Conservation (phyloP, 768 basidiomycete genomes). For the Pleurotus djamor region DNA sequence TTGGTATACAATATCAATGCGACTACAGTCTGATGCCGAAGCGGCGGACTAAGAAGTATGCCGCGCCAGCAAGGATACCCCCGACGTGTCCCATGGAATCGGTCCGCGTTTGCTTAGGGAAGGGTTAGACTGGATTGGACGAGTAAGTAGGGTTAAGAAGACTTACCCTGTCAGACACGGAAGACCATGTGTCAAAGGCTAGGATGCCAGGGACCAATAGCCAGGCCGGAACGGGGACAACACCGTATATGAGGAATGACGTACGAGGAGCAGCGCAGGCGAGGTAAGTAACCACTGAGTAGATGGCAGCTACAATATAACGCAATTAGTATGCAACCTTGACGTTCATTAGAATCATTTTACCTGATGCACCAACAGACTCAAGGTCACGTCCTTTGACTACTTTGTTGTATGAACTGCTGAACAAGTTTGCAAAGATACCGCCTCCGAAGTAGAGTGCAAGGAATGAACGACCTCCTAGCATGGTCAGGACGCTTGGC, state of each 20-base stretch:
- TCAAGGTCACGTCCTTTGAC: conserved; percentile 32
- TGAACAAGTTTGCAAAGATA: conserved; percentile 48
- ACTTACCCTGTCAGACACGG: conserved; percentile 36
- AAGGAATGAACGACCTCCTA: conserved; percentile 69
- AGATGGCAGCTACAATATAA: conserved; percentile 57
- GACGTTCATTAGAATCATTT: no score
- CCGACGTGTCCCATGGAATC: conserved; percentile 72
- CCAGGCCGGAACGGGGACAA: conserved; percentile 83
- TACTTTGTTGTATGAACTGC: conserved; percentile 45
- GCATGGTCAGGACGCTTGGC: conserved; percentile 52
- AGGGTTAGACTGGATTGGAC: background rate
- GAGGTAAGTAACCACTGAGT: conserved; percentile 67
- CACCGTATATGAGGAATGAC: conserved; percentile 70
- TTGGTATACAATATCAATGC: background rate
- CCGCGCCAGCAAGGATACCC: conserved; percentile 60
- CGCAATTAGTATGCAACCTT: background rate
- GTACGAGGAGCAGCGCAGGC: conserved; percentile 67
- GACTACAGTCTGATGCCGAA: conserved; percentile 23
- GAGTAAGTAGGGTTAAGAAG: background rate
- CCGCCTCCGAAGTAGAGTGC: conserved; percentile 78
- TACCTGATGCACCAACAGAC: conserved; percentile 76
- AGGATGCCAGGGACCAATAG: conserved; percentile 66
- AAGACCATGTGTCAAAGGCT: conserved; percentile 53
- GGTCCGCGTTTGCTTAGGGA: conserved; percentile 36
- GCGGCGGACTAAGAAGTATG: conserved; percentile 44